A percentile compares a stretch with the other conserved stretches of the same genome.
These are phyloP conservation scores for Haplosporangium gracile DNA, from an alignment of 192 early-diverging fungal species.

Conservation along the genomic window DNA sequence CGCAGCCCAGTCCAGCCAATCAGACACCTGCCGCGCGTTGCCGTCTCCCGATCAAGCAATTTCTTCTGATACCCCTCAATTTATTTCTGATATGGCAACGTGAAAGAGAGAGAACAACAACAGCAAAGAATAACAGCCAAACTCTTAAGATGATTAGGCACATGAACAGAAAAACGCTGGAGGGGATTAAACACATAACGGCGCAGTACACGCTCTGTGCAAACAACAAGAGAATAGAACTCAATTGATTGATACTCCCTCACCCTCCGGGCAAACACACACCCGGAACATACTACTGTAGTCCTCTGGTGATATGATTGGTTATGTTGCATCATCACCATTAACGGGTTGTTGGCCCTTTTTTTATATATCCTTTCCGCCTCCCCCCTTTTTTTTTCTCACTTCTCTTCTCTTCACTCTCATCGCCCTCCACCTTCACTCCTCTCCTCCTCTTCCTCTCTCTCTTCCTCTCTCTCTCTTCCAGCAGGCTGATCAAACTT, in stretches of 20 bases:
- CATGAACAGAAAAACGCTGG: not conserved
- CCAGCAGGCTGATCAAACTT: not conserved
- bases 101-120: not conserved
- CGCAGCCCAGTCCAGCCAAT: not conserved
- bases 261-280: not conserved
- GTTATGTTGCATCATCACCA: not conserved
- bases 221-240: no score
- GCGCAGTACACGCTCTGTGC: no score
- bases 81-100: not conserved
- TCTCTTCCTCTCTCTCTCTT: not conserved
- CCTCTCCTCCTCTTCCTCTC: not conserved
- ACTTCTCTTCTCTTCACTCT: not conserved
- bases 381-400: not conserved
- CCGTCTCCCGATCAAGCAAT: not conserved
- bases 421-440: not conserved
- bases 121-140: not conserved
- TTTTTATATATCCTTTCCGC: not conserved
- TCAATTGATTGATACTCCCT: not conserved
- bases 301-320: not conserved
- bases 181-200: no score
- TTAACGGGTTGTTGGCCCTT: not conserved
- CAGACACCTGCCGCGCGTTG: not conserved
- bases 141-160: not conserved
- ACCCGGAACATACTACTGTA: not conserved
- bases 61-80: not conserved